These are phyloP conservation scores for Ophiobolus disseminans DNA, from an alignment of 2,329 filamentous ascomycete genomes.

Conservation along the genomic window DNA sequence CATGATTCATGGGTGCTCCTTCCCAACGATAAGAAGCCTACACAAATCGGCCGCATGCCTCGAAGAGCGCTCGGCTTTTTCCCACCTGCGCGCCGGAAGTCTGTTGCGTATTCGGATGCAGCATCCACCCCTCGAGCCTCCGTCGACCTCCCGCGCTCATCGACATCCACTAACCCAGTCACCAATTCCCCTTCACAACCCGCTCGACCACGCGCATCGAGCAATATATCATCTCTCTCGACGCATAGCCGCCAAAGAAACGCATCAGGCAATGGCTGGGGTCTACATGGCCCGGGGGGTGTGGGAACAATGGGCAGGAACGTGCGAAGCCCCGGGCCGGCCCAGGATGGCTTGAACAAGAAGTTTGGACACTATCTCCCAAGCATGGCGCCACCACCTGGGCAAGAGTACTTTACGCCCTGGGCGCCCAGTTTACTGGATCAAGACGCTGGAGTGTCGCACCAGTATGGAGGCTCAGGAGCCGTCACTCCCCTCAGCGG, in stretches of 20 bases:
- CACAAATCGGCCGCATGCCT: constrained; percentile 86
- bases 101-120: constrained; percentile 68
- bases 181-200: constrained; percentile 49
- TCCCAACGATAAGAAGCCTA: constrained; percentile 72
- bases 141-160: constrained; percentile 64
- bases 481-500: constrained; percentile 38
- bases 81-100: constrained; percentile 88
- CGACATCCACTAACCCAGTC: constrained; percentile 40
- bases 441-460: constrained; percentile 35
- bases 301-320: constrained; percentile 80
- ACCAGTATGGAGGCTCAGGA: constrained; percentile 39
- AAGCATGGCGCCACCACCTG: constrained; percentile 67
- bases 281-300: constrained; percentile 81
- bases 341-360: constrained; percentile 81
- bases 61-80: constrained; percentile 87
- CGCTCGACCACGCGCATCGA: constrained; percentile 44
- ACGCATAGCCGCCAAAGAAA: constrained; percentile 45
- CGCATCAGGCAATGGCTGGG: constrained; percentile 54
- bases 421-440: constrained; percentile 48
- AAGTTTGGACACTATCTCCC: constrained; percentile 86
- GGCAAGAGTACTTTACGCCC: constrained; percentile 61
- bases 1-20: constrained; percentile 90
- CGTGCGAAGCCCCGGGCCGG: constrained; percentile 78
- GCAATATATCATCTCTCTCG: constrained; percentile 48
- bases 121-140: constrained; percentile 72